These are phyloP conservation scores for Trifolium fragiferum DNA, from an alignment of 306 rosid genomes.

Conservation along the genomic window DNA sequence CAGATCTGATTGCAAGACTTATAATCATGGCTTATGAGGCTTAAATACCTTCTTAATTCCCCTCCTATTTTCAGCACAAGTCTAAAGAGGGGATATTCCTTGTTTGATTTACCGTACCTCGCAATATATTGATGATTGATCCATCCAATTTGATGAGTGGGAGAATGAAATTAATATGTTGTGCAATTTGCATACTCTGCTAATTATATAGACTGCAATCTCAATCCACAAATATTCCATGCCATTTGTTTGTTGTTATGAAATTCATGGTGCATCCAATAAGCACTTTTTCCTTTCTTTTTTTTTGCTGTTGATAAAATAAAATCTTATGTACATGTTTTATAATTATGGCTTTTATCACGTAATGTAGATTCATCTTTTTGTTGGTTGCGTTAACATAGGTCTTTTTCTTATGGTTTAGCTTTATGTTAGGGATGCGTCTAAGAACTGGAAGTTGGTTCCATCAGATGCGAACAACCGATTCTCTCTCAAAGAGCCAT, in stretches of 20 bases:
- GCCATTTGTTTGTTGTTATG: conserved; percentile 13
- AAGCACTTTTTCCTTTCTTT: not conserved
- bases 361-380: conserved; percentile 24
- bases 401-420: conserved; percentile 45
- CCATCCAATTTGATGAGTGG: conserved; percentile 1
- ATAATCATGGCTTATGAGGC: not conserved
- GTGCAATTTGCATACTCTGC: not conserved
- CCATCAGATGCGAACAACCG: conserved; percentile 69
- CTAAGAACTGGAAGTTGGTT: conserved; percentile 78
- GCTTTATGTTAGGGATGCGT: conserved; percentile 87
- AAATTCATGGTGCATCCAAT: not conserved
- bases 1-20: conserved; percentile 15
- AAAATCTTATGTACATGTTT: not conserved
- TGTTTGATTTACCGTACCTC: conserved; percentile 18
- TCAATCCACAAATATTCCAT: not conserved
- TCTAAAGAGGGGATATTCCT: not conserved
- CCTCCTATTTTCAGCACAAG: conserved; percentile 3
- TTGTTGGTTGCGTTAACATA: conserved; percentile 42
- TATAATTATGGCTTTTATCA: not conserved
- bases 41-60: conserved; percentile 17
- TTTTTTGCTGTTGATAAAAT: not conserved
- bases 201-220: conserved; percentile 16
- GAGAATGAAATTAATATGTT: conserved; percentile 8
- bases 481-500: conserved; percentile 73
- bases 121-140: conserved; percentile 22